These are phyloP conservation scores for Lentinula sp. DNA, from an alignment of 768 basidiomycete species.

Conservation along the genomic window DNA sequence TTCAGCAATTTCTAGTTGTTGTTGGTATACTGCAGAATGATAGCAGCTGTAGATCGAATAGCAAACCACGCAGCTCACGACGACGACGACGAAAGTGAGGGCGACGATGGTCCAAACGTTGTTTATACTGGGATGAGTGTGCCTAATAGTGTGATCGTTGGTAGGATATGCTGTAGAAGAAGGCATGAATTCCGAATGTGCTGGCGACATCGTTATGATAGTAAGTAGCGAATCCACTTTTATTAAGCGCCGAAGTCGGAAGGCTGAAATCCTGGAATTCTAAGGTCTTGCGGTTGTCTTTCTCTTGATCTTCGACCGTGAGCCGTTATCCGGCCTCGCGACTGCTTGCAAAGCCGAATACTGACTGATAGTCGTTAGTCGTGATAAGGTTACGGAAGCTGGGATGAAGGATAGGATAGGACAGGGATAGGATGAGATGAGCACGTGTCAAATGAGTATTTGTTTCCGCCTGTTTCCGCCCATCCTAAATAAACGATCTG, in stretches of 20 bases:
- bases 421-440: too few species aligned
- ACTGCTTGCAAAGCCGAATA: too few species aligned
- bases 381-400: too few species aligned
- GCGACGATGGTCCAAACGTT: neutral
- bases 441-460: neutral
- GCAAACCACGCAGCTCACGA: neutral
- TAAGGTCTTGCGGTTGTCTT: too few species aligned
- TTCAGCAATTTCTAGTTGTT: neutral
- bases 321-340: too few species aligned
- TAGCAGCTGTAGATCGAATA: slow-evolving; percentile 3
- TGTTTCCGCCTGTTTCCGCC: neutral
- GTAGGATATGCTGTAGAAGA: neutral
- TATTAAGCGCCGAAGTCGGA: too few species aligned
- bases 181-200: neutral
- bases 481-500: neutral
- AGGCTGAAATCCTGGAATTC: too few species aligned
- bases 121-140: neutral
- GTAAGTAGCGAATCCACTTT: too few species aligned
- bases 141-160: neutral
- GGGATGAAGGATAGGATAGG: too few species aligned
- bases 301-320: too few species aligned
- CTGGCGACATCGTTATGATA: neutral
- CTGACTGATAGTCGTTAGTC: too few species aligned
- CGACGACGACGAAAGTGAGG: neutral
- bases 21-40: neutral